A percentile compares a stretch with the other conserved stretches of the same genome.
These are phyloP conservation scores for Meira miltonrushii DNA, from an alignment of 1,284 basidiomycete genomes.

Conservation along the genomic window DNA sequence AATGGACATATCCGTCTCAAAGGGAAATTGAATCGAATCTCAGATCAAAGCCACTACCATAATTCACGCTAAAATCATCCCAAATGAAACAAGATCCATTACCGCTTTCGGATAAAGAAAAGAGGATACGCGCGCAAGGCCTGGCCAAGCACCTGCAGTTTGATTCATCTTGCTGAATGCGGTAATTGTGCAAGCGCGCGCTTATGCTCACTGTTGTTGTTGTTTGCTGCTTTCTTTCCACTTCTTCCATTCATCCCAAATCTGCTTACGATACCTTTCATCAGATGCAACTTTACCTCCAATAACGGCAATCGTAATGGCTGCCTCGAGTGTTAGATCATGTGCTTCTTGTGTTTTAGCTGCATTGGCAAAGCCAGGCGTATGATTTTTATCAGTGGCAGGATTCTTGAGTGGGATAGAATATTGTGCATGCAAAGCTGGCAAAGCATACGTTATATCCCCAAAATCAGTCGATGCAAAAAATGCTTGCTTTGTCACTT, in stretches of 20 bases:
- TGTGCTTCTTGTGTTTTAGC: conserved; percentile 40
- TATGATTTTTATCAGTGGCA: conserved; percentile 49
- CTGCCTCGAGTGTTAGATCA: conserved; percentile 48
- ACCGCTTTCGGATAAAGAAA: too few relatives aligned
- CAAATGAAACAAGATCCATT: too few relatives aligned
- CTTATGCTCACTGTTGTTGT: too few relatives aligned
- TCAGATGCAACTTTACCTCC: conserved; percentile 51
- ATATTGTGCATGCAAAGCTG: conserved; percentile 50
- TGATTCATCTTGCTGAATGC: too few relatives aligned
- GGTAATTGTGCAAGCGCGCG: too few relatives aligned
- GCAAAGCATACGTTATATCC: conserved; percentile 51
- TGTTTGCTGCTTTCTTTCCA: neutral
- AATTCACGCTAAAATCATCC: too few relatives aligned
- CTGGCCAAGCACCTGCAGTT: too few relatives aligned
- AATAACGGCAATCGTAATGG: conserved; percentile 50
- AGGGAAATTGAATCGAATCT: too few relatives aligned
- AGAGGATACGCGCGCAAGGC: too few relatives aligned
- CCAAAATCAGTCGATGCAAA: conserved; percentile 43
- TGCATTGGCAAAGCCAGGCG: conserved; percentile 36
- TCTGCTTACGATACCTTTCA: conserved; percentile 42
- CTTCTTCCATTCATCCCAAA: conserved; percentile 27
- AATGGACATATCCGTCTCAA: too few relatives aligned
- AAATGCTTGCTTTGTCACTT: conserved; percentile 21
- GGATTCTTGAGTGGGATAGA: conserved; percentile 43
- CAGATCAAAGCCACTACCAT: too few relatives aligned